These are phyloP conservation scores for Fistulina hepatica DNA, from an alignment of 1,284 basidiomycete species.

Conservation along the genomic window DNA sequence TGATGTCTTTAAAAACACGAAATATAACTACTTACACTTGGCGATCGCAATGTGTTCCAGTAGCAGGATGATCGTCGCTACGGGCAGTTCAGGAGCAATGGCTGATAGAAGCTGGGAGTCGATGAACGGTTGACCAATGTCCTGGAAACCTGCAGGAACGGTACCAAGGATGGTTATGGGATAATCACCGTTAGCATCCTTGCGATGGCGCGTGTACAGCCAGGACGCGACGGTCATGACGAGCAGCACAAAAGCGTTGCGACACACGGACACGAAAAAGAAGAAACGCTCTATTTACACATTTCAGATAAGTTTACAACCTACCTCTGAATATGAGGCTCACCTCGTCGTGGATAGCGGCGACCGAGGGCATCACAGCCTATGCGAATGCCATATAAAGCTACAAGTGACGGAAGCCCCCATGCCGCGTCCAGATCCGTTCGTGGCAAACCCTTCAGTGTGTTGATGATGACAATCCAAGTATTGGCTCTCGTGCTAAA, in stretches of 20 bases:
- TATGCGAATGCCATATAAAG: conserved; percentile 70
- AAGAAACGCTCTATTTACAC: conserved; percentile 52
- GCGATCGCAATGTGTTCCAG: conserved; percentile 96
- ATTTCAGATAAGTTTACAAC: neutral
- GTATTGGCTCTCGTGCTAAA: conserved; percentile 73
- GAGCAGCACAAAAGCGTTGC: conserved; percentile 83
- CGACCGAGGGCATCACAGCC: conserved; percentile 46
- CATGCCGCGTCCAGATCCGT: conserved; percentile 82
- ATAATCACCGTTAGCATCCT: conserved; percentile 32
- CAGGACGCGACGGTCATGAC: conserved; percentile 79
- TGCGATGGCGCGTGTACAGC: conserved; percentile 65
- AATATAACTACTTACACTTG: conserved; percentile 36
- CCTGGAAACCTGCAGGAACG: conserved; percentile 76
- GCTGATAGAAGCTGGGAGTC: conserved; percentile 53
- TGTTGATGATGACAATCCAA: conserved; percentile 86
- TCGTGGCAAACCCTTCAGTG: conserved; percentile 69
- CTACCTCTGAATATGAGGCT: conserved; percentile 14
- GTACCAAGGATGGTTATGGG: conserved; percentile 79
- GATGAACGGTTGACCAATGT: conserved; percentile 65
- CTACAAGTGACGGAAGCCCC: conserved; percentile 68
- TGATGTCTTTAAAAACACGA: conserved; percentile 11
- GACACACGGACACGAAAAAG: conserved; percentile 79
- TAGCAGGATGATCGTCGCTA: conserved; percentile 89
- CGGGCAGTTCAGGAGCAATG: conserved; percentile 73
- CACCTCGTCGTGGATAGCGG: conserved; percentile 60